Base-by-base conservation (phyloP, 192 early-diverging fungal genomes). In the Coemansia umbellata region DNA sequence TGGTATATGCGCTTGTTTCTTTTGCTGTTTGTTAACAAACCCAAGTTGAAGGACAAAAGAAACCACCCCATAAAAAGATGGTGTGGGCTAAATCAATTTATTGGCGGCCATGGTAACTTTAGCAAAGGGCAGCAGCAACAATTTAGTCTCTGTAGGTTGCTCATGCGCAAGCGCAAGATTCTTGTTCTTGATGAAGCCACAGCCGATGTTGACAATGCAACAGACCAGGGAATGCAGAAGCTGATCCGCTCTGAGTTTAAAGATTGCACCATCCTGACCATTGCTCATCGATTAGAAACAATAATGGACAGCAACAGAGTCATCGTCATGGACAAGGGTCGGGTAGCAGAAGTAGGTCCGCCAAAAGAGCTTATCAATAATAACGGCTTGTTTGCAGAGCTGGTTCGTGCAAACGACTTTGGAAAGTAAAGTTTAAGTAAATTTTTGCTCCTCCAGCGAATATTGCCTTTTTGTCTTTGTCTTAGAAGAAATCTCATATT, bases 201-300 rank as follows among this genome's bases (percentile, higher is more conserved):
- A 7, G 72, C 85, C 6, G 54, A 74, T 2, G 70, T 87, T 9
- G 85, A 89, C 21, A 15, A 45, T n/a, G 40, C 45, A 13, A 57
- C 55, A 0, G 63, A 66, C 15, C 19, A 24, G 21, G 21, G 31
- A 18, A 47, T 66, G 4, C 63, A 66, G 27, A 17, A 30, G 15
- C 15, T 66, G 7, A 74, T 86, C 24, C 69, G 69, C 5, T 60
- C 55, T 8, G 62, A 83, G 40, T 85, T 86, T 63, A 53, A 31
- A 3, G 45, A 63, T 19, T 58, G 50, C 9, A 66, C 63, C 2
- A 66, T 85, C 8, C 50, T 87, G 2, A 82, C 83, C 28, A 87
- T 87, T 42, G 85, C 85, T 1, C 85, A 92, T 65, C 81, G 88
- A 19, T 60, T 87, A 3, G 84, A 87, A 41, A 87, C 86, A 2